Evolutionary conservation across 148 eudicot genomes (phyloP), one percentile per base, ranked within the genome.

Genomic region (Gaultheria prostrata): DNA sequence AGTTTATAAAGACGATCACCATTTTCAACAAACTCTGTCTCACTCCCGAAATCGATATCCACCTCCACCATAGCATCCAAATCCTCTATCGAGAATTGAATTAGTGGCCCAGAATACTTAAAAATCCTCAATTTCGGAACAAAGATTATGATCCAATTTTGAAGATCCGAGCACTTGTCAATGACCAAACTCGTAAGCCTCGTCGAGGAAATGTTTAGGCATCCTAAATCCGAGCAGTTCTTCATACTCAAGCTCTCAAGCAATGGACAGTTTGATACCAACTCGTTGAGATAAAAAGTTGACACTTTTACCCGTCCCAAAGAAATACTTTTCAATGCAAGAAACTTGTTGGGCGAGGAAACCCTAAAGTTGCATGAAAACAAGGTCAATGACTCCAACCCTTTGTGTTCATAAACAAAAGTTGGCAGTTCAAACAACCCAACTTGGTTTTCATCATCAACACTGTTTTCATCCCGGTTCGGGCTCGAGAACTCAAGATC

Each of bases 401-500:
- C 21, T 1, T 14, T 9, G 78, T 79, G 82, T 3, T 67, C 2
- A 26, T 88, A 87, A 7, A 88, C 88, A 24, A 59, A 54, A 0
- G 9, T 7, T 0, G 90, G 88, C 43, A 90, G 57, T 13, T 78
- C 80, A n/a, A 84, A 85, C 3, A 74, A 53, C 2, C 43, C 76
- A 32, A 14, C 61, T 8, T 56, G 70, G 15, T 20, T 53, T 20
- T 80, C 21, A 21, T 81, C 81, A 33, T 50, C 49, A 13, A 50
- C 13, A 50, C 6, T 39, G 15, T 20, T 53, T 20, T 80, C 28
- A 10, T 76, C 14, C 85, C 86, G 54, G 2, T 9, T 2, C 0
- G 73, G 56, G n/a, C 33, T 46, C 0, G 90, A 77, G 61, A 89
- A 87, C 35, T 91, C 89, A 28, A 91, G 91, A 75, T 87, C 86